Conservation (phyloP, 768 basidiomycete genomes). For the Mycena olivaceomarginata region DNA sequence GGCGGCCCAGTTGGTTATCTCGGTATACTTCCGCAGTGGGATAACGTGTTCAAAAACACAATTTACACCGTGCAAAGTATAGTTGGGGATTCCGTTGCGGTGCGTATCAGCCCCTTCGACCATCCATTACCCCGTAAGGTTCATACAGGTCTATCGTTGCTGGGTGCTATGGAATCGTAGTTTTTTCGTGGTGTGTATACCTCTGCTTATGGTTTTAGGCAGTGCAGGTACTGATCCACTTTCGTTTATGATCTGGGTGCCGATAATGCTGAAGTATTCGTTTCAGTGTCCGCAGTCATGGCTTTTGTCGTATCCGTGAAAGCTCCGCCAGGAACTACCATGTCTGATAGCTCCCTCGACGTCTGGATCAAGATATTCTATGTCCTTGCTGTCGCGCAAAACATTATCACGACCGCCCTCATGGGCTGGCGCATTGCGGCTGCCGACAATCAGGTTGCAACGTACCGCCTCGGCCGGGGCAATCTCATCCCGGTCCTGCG, state of each 20-base stretch:
- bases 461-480: conserved; percentile 32
- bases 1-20: conserved; percentile 40
- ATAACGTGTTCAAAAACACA: conserved; percentile 36
- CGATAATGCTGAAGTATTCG: neutral
- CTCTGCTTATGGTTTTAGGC: conserved; percentile 41
- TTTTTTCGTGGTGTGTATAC: conserved; percentile 40
- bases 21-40: conserved; percentile 35
- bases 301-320: conserved; percentile 39
- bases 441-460: conserved; percentile 28
- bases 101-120: neutral
- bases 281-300: conserved; percentile 42
- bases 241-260: neutral
- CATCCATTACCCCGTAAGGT: neutral
- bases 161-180: conserved; percentile 43
- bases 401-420: conserved; percentile 47
- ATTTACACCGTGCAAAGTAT: conserved; percentile 37
- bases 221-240: conserved; percentile 24
- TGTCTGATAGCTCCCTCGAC: conserved; percentile 45
- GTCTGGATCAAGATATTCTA: conserved; percentile 47
- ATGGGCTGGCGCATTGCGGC: conserved; percentile 49
- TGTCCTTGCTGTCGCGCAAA: conserved; percentile 47
- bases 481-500: conserved; percentile 42
- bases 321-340: conserved; percentile 14
- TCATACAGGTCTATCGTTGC: conserved; percentile 37
- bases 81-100: conserved; percentile 32